Evolutionary conservation across 208 protist genomes (phyloP).

Genomic region (Acanthamoeba royreba): DNA sequence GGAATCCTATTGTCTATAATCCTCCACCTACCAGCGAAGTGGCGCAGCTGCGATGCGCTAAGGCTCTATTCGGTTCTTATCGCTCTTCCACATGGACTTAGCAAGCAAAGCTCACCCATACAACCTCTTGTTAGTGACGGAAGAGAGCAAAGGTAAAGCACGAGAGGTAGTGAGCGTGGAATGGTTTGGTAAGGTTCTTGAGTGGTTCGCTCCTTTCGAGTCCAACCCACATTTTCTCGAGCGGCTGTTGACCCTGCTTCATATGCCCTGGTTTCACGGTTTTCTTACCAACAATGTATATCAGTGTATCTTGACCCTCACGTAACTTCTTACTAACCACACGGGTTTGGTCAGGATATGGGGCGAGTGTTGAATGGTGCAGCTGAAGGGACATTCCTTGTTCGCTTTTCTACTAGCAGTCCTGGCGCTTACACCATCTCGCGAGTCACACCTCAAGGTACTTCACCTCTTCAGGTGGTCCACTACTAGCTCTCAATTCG

Average conservation of each 20-base stretch:
- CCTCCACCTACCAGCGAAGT: neutral
- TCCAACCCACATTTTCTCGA: neutral
- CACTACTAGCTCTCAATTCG: too few species aligned
- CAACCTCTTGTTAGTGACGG: neutral
- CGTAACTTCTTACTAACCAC: neutral
- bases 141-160: neutral
- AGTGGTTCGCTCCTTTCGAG: conserved; percentile 29
- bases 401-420: conserved; percentile 62
- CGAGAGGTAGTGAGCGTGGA: conserved; percentile 20
- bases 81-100: neutral
- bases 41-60: neutral
- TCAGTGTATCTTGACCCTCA: neutral
- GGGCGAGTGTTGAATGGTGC: neutral
- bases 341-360: neutral
- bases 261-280: neutral
- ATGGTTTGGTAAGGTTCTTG: neutral
- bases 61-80: neutral
- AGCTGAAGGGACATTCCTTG: conserved; percentile 63
- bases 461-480: too few species aligned
- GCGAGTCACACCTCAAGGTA: conserved; percentile 44
- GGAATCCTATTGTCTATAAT: neutral
- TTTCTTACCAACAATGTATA: neutral
- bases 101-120: neutral
- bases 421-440: conserved; percentile 66
- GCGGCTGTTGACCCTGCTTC: neutral